Conservation (phyloP, 2,329 filamentous ascomycete genomes). For the Nothomitra cinnamomea region DNA sequence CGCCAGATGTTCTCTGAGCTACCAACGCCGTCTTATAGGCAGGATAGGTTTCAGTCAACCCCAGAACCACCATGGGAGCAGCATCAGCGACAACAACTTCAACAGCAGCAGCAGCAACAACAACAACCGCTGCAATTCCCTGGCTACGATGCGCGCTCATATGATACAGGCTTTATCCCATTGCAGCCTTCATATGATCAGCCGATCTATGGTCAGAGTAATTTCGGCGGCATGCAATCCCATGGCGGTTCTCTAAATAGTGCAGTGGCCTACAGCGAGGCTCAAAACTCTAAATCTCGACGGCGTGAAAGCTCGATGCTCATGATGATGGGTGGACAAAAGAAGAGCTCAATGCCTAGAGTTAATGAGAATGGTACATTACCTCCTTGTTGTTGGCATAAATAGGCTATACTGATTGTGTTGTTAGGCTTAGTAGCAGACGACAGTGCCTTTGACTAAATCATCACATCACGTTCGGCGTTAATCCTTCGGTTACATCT, state of each 20-base stretch:
- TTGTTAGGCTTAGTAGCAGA: not conserved
- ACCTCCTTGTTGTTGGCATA: not conserved
- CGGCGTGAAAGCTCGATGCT: conserved; percentile 30
- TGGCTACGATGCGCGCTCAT: not conserved
- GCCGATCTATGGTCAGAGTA: not conserved
- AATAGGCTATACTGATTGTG: too few relatives aligned
- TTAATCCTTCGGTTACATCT: too few relatives aligned
- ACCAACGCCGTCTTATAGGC: conserved; percentile 45
- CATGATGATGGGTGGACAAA: conserved; percentile 25
- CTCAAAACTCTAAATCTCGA: conserved; percentile 25
- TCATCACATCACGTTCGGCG: too few relatives aligned
- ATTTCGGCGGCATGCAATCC: conserved; percentile 5
- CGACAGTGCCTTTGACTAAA: too few relatives aligned
- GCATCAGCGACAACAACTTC: conserved; percentile 14
- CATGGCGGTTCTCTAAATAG: conserved; percentile 22
- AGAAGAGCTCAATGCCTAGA: conserved; percentile 14
- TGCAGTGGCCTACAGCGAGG: conserved; percentile 23
- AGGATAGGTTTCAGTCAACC: conserved; percentile 29
- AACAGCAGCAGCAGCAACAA: conserved; percentile 11
- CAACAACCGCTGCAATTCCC: conserved; percentile 6
- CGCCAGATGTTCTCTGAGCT: conserved; percentile 49
- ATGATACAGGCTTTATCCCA: conserved; percentile 4
- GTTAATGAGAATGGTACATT: conserved; percentile 1
- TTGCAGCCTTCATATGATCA: conserved; percentile 1
- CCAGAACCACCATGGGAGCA: conserved; percentile 6